Evolutionary conservation across 106 monocot species (phyloP).

Genomic region (Allium cepa): DNA sequence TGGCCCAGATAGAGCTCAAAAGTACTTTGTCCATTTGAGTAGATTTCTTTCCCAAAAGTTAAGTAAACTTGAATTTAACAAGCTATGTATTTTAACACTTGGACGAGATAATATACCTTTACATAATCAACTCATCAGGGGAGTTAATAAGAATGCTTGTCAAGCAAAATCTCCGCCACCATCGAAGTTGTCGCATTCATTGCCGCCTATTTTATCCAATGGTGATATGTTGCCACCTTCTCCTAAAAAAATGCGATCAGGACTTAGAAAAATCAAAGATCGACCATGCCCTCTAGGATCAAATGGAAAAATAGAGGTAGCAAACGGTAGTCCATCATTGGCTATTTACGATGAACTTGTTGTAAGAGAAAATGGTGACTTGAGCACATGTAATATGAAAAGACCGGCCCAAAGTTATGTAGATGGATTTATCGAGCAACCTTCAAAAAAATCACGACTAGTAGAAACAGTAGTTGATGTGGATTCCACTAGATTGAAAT

Average conservation of each 20-base stretch:
- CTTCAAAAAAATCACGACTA: slow-evolving; percentile 11
- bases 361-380: slow-evolving; percentile 27
- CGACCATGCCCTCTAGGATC: slow-evolving; percentile 32
- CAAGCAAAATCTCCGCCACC: slow-evolving; percentile 31
- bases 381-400: slow-evolving; percentile 29
- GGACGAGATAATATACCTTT: slow-evolving; percentile 40
- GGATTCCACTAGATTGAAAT: slow-evolving; percentile 1
- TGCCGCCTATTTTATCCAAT: slow-evolving; percentile 26
- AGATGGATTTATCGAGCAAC: slow-evolving; percentile 19
- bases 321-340: slow-evolving; percentile 2
- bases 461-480: slow-evolving; percentile 10
- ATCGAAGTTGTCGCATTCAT: background rate
- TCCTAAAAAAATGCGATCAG: slow-evolving; percentile 21
- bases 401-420: slow-evolving; percentile 22
- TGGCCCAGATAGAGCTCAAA: slow-evolving; percentile 26
- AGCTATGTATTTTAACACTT: slow-evolving; percentile 33
- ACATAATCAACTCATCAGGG: slow-evolving; percentile 50
- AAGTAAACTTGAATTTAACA: slow-evolving; percentile 44
- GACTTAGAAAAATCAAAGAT: slow-evolving; percentile 27
- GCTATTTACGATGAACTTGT: slow-evolving; percentile 8
- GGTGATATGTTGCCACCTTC: slow-evolving; percentile 37
- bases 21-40: slow-evolving; percentile 34
- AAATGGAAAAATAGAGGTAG: slow-evolving; percentile 35
- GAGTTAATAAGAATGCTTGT: slow-evolving; percentile 48
- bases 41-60: slow-evolving; percentile 39